Conservation (phyloP, 768 basidiomycete species). For the Collybiopsis confluens region DNA sequence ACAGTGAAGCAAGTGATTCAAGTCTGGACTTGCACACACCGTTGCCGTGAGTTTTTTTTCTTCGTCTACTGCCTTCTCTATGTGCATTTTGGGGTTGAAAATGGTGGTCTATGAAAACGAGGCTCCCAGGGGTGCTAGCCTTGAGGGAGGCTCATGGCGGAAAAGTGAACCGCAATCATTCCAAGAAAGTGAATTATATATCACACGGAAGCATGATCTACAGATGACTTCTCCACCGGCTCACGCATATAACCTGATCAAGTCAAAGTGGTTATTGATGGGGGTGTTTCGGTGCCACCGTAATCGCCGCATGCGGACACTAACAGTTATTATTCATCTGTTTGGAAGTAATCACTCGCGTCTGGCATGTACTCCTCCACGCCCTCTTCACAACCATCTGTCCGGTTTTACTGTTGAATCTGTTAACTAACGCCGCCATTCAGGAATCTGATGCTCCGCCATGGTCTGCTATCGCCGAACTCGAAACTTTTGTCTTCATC, state of each 20-base stretch:
- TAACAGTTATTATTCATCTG: no score
- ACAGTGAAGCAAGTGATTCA: slow-evolving; percentile 43
- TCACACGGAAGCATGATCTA: no score
- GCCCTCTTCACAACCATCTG: no score
- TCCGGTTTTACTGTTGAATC: no score
- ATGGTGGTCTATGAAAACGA: neutral
- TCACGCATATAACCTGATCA: neutral
- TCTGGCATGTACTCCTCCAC: no score
- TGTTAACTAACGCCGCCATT: neutral
- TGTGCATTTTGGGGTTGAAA: neutral
- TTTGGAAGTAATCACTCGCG: no score
- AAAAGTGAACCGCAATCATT: no score
- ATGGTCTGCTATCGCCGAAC: slow-evolving; percentile 62
- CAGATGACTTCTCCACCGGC: no score
- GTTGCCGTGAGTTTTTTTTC: slow-evolving; percentile 48
- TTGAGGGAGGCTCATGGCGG: neutral
- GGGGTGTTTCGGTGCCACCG: neutral
- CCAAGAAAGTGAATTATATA: no score
- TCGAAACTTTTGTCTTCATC: slow-evolving; percentile 51
- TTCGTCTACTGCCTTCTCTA: slow-evolving; percentile 8
- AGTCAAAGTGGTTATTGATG: neutral
- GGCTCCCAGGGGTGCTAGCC: neutral
- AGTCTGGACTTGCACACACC: slow-evolving; percentile 68
- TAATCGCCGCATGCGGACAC: neutral
- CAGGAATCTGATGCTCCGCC: slow-evolving; percentile 63